Conservation (phyloP, 768 basidiomycete genomes). For the Pleurotus citrinopileatus region DNA sequence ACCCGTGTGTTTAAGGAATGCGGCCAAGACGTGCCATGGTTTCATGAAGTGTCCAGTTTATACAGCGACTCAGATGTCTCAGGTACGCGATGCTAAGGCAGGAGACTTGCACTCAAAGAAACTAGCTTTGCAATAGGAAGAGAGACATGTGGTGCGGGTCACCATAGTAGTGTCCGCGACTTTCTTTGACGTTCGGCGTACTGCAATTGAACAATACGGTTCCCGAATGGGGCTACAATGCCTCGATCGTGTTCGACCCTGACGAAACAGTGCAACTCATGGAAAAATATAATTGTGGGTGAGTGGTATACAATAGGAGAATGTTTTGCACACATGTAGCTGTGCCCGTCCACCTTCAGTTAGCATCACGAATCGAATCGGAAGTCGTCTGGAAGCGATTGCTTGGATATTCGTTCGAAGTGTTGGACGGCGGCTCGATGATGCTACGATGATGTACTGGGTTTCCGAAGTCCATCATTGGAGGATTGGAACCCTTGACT, state of each 20-base stretch:
- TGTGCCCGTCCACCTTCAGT: no score
- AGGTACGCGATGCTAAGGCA: no score
- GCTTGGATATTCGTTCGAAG: not conserved
- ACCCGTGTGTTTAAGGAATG: no score
- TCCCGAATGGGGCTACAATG: not conserved
- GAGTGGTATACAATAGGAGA: not conserved
- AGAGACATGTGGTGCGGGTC: no score
- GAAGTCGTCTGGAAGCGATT: not conserved
- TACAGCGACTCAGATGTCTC: no score
- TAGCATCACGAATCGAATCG: slow-evolving; percentile 3
- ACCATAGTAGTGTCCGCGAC: no score
- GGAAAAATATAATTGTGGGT: not conserved
- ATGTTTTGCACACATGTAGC: not conserved
- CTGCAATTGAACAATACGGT: not conserved
- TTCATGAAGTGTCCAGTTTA: no score
- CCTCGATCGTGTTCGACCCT: not conserved
- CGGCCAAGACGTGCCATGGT: not conserved
- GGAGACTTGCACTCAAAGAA: no score
- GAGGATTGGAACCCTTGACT: not conserved
- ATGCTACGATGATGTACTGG: not conserved
- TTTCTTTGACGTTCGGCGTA: not conserved
- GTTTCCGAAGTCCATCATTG: not conserved
- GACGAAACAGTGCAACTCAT: not conserved
- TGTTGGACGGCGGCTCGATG: not conserved
- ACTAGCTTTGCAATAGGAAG: no score